These are phyloP conservation scores for Miscanthus lutarioriparius DNA, from an alignment of 176 grass and related monocot genomes.

Conservation along the genomic window DNA sequence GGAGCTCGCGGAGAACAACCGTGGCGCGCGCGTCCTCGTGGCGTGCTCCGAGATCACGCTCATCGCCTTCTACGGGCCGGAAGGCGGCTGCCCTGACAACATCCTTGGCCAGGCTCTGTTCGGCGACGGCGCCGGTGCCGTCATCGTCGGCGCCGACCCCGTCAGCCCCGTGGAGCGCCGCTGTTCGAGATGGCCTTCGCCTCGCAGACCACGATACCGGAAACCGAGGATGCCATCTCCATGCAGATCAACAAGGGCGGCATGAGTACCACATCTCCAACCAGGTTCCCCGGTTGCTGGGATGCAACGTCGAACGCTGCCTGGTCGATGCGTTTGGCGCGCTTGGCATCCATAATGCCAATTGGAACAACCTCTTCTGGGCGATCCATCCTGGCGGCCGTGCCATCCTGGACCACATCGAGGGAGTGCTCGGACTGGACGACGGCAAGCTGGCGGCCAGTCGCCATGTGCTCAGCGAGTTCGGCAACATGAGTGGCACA, in stretches of 20 bases:
- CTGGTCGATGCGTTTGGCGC: slow-evolving; percentile 34
- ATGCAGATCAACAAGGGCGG: slow-evolving; percentile 35
- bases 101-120: slow-evolving; percentile 43
- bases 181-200: slow-evolving; percentile 49
- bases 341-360: background rate
- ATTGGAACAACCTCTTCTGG: slow-evolving; percentile 60
- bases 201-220: slow-evolving; percentile 39
- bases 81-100: background rate
- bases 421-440: slow-evolving; percentile 36
- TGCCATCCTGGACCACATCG: slow-evolving; percentile 44
- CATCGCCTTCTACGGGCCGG: slow-evolving; percentile 43
- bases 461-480: slow-evolving; percentile 41
- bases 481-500: slow-evolving; percentile 48
- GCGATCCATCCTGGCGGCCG: slow-evolving; percentile 39
- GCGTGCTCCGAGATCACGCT: slow-evolving; percentile 44
- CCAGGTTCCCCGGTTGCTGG: slow-evolving; percentile 36
- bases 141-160: slow-evolving; percentile 50
- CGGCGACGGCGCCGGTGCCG: slow-evolving; percentile 35
- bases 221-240: slow-evolving; percentile 36
- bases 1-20: slow-evolving; percentile 76
- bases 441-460: slow-evolving; percentile 33
- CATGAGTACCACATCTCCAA: slow-evolving; percentile 13
- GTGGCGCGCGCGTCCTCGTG: slow-evolving; percentile 27
- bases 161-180: slow-evolving; percentile 21
- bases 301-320: slow-evolving; percentile 39